Conservation (phyloP, 2,329 filamentous ascomycete genomes). For the Cryphonectria radicalis region DNA sequence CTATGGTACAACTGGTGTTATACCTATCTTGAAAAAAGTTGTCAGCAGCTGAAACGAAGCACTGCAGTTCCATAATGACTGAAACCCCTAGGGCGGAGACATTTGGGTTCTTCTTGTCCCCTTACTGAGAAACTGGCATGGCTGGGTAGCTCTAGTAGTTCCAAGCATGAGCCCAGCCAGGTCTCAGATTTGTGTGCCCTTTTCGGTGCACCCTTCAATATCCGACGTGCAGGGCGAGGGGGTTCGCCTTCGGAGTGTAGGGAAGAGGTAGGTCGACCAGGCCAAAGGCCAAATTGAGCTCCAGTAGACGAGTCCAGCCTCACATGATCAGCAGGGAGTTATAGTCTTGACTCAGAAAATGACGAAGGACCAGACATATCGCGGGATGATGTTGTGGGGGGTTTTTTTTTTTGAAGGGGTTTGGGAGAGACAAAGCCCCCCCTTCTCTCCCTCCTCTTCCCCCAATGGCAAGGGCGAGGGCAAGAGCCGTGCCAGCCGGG, state of each 20-base stretch:
- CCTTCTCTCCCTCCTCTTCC: no score
- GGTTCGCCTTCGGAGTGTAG: neutral
- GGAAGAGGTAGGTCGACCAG: neutral
- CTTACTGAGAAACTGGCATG: neutral
- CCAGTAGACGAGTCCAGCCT: neutral
- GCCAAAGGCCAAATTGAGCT: neutral
- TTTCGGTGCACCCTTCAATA: neutral
- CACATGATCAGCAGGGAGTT: neutral
- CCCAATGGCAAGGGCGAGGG: neutral
- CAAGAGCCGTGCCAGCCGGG: neutral
- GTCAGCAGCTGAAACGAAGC: constrained; percentile 1
- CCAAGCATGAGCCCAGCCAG: neutral
- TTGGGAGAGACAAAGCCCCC: no score
- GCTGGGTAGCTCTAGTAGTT: neutral
- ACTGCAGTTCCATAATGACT: neutral
- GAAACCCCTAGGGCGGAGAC: neutral
- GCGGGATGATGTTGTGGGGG: neutral
- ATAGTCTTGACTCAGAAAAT: neutral
- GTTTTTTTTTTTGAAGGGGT: neutral
- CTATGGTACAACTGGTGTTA: neutral
- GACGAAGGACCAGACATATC: neutral
- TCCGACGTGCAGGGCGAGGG: neutral
- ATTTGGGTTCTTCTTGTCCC: neutral
- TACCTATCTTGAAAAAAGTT: neutral
- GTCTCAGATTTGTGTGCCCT: neutral